Base-by-base conservation (phyloP, 2,329 filamentous ascomycete species). In the Coniella lustricola region DNA sequence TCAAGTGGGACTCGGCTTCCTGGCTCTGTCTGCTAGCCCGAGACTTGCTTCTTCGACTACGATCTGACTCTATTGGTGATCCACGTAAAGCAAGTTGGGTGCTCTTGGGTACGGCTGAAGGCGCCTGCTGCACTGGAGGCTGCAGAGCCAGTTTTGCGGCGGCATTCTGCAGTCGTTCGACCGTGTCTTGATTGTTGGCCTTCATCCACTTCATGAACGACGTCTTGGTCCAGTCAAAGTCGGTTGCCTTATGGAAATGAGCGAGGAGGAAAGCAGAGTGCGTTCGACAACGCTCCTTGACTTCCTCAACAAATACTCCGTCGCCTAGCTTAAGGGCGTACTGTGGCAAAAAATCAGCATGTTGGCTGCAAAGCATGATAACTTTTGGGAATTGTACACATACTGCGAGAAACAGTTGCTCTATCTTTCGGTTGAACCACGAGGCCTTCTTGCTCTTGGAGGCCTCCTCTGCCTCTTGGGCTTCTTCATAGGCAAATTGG, bases 241-340 rank as follows among this genome's bases (percentile, higher is more conserved):
- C 56, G 4, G 54, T 49, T 20, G 70, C 69, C 43, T 71, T 71
- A 2, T 66, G 58, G 40, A 79, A 75, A 48, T 81, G 77, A 4
- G 68, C 67, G 12, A 78, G 65, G 2, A 82, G 61, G 51, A 80
- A 79, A 1, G 67, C 58, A 1, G 72, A 73, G 52, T 80, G 74
- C 16, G 72, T 67, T 32, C 67, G 56, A 46, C 73, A 75, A 21
- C 72, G 66, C 14, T 67, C 59, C 8, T 70, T 60, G 1, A 74
- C 73, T 46, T 81, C 77, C 21, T 72, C 64, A 4, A 72, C 62
- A 1, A 75, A 71, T 25, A 70, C 66, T 8, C 76, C 77, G 52
- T 80, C 74, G 12, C 78, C 78, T 16, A 72, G 62, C 41, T 60
- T 65, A n/a, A 72, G 60, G 17, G 75, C 72, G 56, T 79, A 81